phyloP scores from a whole-genome alignment of 768 basidiomycete species.

The Clavulina sp. region DNA sequence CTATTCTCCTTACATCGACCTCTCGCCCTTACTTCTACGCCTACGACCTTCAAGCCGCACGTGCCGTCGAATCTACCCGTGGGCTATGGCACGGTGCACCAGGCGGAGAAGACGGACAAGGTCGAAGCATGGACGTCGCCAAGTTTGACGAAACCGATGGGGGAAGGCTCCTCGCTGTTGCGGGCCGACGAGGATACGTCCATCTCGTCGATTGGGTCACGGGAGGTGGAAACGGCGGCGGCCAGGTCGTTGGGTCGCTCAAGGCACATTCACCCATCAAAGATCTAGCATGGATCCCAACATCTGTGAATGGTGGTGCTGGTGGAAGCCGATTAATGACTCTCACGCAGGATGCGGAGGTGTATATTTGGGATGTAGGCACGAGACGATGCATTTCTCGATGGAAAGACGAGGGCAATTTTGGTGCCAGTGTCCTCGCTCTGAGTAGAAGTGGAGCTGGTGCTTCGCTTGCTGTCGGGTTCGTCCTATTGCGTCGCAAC shows the following conservation, averaged over 20 bases:
- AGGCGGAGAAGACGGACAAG: constrained; percentile 19
- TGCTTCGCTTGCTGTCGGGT: too few species aligned
- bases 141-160: constrained; percentile 54
- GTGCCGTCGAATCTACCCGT: constrained; percentile 41
- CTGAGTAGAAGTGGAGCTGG: constrained; percentile 31
- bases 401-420: constrained; percentile 82
- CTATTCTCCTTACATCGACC: constrained; percentile 71
- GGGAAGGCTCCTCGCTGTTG: constrained; percentile 49
- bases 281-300: constrained; percentile 83
- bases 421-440: constrained; percentile 37
- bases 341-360: constrained; percentile 59
- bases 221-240: constrained; percentile 36
- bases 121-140: constrained; percentile 42
- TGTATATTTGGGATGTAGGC: constrained; percentile 86
- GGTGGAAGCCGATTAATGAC: constrained; percentile 32
- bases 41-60: constrained; percentile 74
- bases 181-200: constrained; percentile 58
- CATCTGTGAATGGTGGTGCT: constrained; percentile 12
- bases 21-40: constrained; percentile 84
- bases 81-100: constrained; percentile 56
- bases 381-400: constrained; percentile 55
- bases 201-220: constrained; percentile 84
- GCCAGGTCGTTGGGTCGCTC: constrained; percentile 70
- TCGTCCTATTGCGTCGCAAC: too few species aligned
- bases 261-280: constrained; percentile 56